Evolutionary conservation across 805 yeast genomes (phyloP), one percentile per base, ranked within the genome.

Genomic region (Ogataea salicorniae): DNA sequence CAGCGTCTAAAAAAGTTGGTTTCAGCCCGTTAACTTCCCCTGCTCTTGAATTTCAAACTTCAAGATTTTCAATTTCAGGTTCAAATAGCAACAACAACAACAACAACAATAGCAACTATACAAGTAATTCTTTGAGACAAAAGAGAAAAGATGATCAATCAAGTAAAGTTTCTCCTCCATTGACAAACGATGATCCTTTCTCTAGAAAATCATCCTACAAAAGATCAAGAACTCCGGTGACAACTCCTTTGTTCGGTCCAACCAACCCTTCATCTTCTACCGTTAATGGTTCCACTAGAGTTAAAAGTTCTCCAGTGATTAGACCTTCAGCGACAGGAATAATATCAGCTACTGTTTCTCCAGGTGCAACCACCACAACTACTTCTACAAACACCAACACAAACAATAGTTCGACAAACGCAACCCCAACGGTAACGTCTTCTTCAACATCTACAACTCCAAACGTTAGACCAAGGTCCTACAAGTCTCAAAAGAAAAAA

Each of bases 21-120:
- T 68, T 60, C 58, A 67, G 73, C 23, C 81, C 90, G 0, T 69
- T 84, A 56, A 80, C 89, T 4, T 81, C 87, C 0, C 90, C 90
- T 0, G 87, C 87, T 4, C 62, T 83, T 48, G 77, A 72, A 50
- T 86, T 79, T 45, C 74, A 66, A 38, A 45, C 55, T n/a, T 49
- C 53, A 22, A 44, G 63, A 37, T 57, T 55, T 37, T 16, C 39
- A 8, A 20, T 20, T 18, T 7, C 34, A 17, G 29, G 33, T 6
- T 51, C 57, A 42, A 26, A 42, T 48, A 40, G 54, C 9, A 39
- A 51, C 35, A 48, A 37, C 18, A 20, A 20, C 4, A 20, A 20
- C 20, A 20, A 20, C 20, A 20, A 20, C 18, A 20, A 20, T 20
- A 20, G 4, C 20, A 20, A 20, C 20, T 3, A 20, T 18, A 33